phyloP scores from a whole-genome alignment of 305 asterid genomes.

The Fraxinus albicans region DNA sequence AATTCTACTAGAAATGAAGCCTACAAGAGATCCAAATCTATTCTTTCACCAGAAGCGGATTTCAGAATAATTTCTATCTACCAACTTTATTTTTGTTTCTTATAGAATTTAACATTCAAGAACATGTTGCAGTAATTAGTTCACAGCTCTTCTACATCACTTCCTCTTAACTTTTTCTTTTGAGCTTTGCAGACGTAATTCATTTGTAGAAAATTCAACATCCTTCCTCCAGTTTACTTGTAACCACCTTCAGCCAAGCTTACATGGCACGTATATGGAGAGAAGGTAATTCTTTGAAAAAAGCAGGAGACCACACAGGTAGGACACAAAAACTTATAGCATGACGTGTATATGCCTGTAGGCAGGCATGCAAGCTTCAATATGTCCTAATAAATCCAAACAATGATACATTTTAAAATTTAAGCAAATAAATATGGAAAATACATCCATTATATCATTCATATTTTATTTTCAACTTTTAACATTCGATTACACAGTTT shows the following conservation, averaged over 20 bases:
- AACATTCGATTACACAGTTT: not conserved
- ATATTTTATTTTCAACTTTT: slow-evolving; percentile 2
- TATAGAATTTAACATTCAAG: not conserved
- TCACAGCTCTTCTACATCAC: not conserved
- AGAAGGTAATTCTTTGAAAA: not conserved
- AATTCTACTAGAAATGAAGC: not conserved
- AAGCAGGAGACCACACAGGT: not conserved
- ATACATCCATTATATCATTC: not conserved
- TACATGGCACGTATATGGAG: not conserved
- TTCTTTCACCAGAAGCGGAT: not conserved
- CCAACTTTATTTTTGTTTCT: not conserved
- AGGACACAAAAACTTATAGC: not conserved
- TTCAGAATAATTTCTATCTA: not conserved
- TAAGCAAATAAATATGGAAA: not conserved
- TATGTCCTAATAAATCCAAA: not conserved
- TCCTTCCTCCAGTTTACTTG: not conserved
- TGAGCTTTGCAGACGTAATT: not conserved
- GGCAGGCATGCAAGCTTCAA: not conserved
- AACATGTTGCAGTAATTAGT: not conserved
- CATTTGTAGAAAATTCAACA: not conserved
- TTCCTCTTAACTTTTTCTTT: not conserved
- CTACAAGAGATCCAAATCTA: not conserved
- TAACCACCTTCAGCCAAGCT: not conserved
- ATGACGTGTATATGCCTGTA: not conserved
- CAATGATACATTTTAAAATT: not conserved